Evolutionary conservation across 768 basidiomycete genomes (phyloP).

Genomic region (Calocybe gangraenosa): DNA sequence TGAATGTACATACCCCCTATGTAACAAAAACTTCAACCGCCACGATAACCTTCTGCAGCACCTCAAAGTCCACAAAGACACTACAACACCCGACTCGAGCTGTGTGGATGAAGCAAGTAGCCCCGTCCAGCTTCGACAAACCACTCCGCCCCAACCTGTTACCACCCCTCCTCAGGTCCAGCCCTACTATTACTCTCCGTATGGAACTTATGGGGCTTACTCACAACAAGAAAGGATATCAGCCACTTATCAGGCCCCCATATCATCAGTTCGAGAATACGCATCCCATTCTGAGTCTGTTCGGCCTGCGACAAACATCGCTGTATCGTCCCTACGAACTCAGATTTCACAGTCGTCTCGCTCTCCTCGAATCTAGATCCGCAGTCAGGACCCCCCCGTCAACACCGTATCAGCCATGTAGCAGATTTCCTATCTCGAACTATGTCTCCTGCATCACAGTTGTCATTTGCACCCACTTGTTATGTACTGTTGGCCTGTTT

Average conservation of each 20-base stretch:
- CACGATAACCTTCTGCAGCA: conserved; percentile 82
- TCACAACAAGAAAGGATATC: conserved; percentile 5
- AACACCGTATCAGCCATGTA: not conserved
- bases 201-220: conserved; percentile 10
- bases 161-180: conserved; percentile 10
- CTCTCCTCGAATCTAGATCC: not conserved
- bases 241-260: conserved; percentile 4
- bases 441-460: not conserved
- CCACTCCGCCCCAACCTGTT: conserved; percentile 11
- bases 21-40: conserved; percentile 72
- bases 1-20: conserved; percentile 61
- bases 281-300: conserved; percentile 19
- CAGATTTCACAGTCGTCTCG: conserved; percentile 31
- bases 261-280: conserved; percentile 6
- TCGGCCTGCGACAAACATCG: conserved; percentile 35
- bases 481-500: not conserved
- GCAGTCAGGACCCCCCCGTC: not conserved
- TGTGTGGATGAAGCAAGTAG: conserved; percentile 11
- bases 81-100: conserved; percentile 12
- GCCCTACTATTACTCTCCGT: conserved; percentile 7
- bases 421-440: not conserved
- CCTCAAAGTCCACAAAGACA: conserved; percentile 60
- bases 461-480: not conserved
- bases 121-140: conserved; percentile 9
- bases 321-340: conserved; percentile 40